phyloP scores from a whole-genome alignment of 2,329 filamentous ascomycete species.

The Pseudogymnoascus sp. region DNA sequence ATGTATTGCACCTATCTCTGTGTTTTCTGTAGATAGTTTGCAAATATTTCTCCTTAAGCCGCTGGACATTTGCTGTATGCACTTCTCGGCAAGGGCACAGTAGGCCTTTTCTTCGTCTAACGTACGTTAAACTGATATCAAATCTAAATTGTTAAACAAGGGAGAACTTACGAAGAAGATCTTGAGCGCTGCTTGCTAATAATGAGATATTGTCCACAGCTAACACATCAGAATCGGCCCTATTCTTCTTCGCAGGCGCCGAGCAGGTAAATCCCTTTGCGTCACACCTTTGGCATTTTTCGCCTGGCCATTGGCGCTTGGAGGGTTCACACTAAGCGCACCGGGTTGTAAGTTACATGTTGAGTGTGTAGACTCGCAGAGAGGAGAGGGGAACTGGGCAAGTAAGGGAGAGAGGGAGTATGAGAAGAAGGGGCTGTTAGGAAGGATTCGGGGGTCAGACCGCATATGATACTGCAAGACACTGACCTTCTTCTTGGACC shows the following conservation, averaged over 20 bases:
- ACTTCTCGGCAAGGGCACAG: slow-evolving; percentile 28
- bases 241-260: background rate
- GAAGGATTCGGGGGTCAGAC: background rate
- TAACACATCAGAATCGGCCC: background rate
- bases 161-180: background rate
- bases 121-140: background rate
- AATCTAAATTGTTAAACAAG: background rate
- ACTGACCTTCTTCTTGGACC: background rate
- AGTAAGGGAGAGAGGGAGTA: background rate
- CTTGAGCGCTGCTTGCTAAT: background rate
- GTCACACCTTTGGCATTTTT: background rate
- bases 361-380: background rate
- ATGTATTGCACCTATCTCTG: background rate
- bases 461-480: background rate
- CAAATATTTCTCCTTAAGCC: slow-evolving; percentile 15
- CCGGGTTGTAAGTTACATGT: background rate
- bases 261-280: background rate
- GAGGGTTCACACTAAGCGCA: background rate
- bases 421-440: background rate
- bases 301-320: background rate
- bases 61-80: slow-evolving; percentile 31
- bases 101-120: background rate
- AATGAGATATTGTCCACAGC: background rate
- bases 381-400: background rate
- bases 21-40: background rate